phyloP scores from a whole-genome alignment of 139 green algal genomes.

The Auxenochlorella protothecoides region DNA sequence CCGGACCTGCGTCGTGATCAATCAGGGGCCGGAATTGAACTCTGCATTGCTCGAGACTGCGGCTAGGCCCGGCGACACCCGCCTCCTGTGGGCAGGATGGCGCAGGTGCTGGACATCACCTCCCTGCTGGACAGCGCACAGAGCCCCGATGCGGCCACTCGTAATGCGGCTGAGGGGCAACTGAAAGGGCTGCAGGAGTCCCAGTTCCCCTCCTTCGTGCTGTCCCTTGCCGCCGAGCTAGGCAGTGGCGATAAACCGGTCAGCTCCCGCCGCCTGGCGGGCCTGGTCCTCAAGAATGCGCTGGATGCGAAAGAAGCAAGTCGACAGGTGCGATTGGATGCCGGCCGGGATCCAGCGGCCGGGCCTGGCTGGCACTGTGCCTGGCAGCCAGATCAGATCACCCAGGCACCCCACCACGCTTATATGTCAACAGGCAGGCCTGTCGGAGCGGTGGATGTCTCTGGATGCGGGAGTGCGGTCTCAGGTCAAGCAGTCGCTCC shows the following conservation, averaged over 20 bases:
- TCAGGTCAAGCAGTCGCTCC: slow-evolving; percentile 67
- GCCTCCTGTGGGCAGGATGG: slow-evolving; percentile 5
- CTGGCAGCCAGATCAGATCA: background rate
- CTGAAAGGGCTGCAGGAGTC: slow-evolving; percentile 65
- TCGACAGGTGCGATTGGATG: slow-evolving; percentile 34
- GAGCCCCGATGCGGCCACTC: slow-evolving; percentile 47
- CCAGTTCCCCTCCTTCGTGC: slow-evolving; percentile 65
- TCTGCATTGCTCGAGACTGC: too few species aligned
- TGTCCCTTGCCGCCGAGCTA: slow-evolving; percentile 66
- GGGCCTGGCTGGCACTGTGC: background rate
- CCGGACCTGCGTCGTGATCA: too few species aligned
- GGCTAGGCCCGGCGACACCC: too few species aligned
- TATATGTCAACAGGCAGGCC: slow-evolving; percentile 31
- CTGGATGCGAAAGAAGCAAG: slow-evolving; percentile 76
- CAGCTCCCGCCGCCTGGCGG: slow-evolving; percentile 69
- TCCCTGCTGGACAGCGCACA: slow-evolving; percentile 56
- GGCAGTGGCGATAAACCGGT: slow-evolving; percentile 55
- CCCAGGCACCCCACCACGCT: too few species aligned
- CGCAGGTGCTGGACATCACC: slow-evolving; percentile 28
- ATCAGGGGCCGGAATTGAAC: too few species aligned
- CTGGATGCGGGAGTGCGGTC: slow-evolving; percentile 49
- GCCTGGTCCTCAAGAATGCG: slow-evolving; percentile 92
- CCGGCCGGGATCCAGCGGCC: background rate
- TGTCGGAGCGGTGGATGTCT: slow-evolving; percentile 57
- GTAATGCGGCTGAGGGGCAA: slow-evolving; percentile 67